Evolutionary conservation across 306 rosid species (phyloP).

Genomic region (Benincasa hispida): DNA sequence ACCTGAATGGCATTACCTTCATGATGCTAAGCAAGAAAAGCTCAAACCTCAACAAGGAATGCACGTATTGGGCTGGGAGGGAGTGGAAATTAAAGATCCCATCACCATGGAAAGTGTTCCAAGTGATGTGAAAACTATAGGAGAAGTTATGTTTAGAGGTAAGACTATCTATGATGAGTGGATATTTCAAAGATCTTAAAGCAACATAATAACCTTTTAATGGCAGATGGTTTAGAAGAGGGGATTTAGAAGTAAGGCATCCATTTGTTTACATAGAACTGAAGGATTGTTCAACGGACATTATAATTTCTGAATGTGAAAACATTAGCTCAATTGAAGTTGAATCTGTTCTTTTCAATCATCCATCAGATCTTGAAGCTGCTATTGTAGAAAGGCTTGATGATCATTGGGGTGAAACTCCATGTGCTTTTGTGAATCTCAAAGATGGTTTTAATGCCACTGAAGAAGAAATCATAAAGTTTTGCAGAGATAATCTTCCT

Average conservation of each 20-base stretch:
- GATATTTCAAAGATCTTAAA: conserved; percentile 7
- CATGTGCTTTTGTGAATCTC: conserved; percentile 18
- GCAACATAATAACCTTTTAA: background rate
- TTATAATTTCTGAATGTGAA: conserved; percentile 13
- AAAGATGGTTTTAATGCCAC: background rate
- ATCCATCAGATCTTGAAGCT: background rate
- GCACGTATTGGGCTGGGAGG: background rate
- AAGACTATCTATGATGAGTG: conserved; percentile 1
- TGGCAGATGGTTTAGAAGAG: conserved; percentile 8
- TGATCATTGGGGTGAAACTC: conserved; percentile 7
- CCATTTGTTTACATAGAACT: too few relatives aligned
- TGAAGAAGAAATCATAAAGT: conserved; percentile 10
- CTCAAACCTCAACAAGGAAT: conserved; percentile 1
- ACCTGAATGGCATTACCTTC: conserved; percentile 9
- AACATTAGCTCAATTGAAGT: conserved; percentile 7
- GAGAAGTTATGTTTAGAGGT: conserved; percentile 7
- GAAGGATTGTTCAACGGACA: conserved; percentile 10
- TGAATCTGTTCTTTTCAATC: conserved; percentile 3
- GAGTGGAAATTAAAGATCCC: background rate
- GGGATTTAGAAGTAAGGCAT: conserved; percentile 11
- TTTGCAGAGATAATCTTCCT: conserved; percentile 5
- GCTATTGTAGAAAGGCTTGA: conserved; percentile 11
- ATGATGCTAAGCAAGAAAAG: background rate
- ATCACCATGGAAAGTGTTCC: background rate
- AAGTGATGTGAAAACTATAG: background rate